A percentile compares a stretch with the other conserved stretches of the same genome.
Evolutionary conservation across 768 basidiomycete species (phyloP).

Genomic region (Heimioporus sp.): DNA sequence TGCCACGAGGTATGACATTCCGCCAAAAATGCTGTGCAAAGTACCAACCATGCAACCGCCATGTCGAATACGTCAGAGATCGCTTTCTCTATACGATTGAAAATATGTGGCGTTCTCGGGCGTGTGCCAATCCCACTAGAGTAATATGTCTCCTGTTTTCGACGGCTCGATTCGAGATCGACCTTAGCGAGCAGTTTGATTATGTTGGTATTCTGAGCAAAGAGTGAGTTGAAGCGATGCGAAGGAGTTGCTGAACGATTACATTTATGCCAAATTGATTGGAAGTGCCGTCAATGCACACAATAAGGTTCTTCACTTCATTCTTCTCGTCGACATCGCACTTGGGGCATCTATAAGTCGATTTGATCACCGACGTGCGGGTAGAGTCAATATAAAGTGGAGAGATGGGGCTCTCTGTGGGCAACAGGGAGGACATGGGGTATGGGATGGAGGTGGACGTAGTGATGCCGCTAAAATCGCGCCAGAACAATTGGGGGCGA

Average conservation of each 20-base stretch:
- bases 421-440: too few relatives aligned
- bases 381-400: too few relatives aligned
- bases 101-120: conserved; percentile 17
- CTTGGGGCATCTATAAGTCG: not conserved
- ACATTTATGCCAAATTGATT: conserved; percentile 5
- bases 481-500: too few relatives aligned
- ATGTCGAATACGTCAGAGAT: conserved; percentile 23
- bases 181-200: conserved; percentile 27
- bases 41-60: conserved; percentile 31
- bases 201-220: conserved; percentile 29
- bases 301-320: conserved; percentile 2
- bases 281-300: conserved; percentile 10
- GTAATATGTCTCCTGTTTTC: conserved; percentile 31
- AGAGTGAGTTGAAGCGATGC: not conserved
- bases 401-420: too few relatives aligned
- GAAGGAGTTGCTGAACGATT: not conserved
- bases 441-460: too few relatives aligned
- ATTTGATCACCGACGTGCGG: too few relatives aligned
- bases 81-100: conserved; percentile 5
- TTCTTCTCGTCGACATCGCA: not conserved
- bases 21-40: too few relatives aligned
- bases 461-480: too few relatives aligned
- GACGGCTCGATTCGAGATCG: conserved; percentile 4
- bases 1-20: not conserved
- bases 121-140: conserved; percentile 36